phyloP scores from a whole-genome alignment of 208 protist species.

The Vickermania ingenoplastis region DNA sequence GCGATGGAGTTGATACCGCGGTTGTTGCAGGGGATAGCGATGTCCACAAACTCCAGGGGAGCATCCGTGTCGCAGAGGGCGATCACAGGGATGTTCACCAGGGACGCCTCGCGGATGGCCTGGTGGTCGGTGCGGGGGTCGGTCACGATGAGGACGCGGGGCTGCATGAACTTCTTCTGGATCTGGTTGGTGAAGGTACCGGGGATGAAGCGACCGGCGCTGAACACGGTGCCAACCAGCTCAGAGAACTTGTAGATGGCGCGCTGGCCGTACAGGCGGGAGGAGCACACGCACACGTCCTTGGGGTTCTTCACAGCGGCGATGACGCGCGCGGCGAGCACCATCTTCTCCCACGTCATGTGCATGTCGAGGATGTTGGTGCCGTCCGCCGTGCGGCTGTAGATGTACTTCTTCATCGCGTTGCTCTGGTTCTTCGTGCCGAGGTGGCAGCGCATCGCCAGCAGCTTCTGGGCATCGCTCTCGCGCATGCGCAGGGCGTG shows the following conservation, averaged over 20 bases:
- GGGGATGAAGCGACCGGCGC: conserved; percentile 95
- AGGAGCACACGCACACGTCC: conserved; percentile 96
- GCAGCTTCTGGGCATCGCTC: conserved; percentile 95
- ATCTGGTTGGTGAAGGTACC: conserved; percentile 99
- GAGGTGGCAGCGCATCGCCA: conserved; percentile 93
- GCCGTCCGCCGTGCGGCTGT: conserved; percentile 79
- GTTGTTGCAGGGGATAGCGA: conserved; percentile 99
- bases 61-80: conserved; percentile 98
- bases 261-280: conserved; percentile 91
- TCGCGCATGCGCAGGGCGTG: conserved; percentile 65
- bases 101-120: conserved; percentile 94
- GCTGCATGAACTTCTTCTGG: conserved; percentile 97
- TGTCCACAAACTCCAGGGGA: conserved; percentile 94
- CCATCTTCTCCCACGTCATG: conserved; percentile 99
- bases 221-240: conserved; percentile 89
- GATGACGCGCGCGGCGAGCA: conserved; percentile 97
- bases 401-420: conserved; percentile 95
- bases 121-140: conserved; percentile 97
- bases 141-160: conserved; percentile 96
- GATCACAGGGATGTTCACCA: conserved; percentile 99
- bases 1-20: conserved; percentile 92
- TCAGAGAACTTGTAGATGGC: conserved; percentile 97
- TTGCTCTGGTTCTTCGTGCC: conserved; percentile 90
- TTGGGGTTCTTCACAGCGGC: conserved; percentile 97
- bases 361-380: conserved; percentile 97